Evolutionary conservation across 225 moss, liverwort and hornwort species (phyloP).

Genomic region (Bryum argenteum): DNA sequence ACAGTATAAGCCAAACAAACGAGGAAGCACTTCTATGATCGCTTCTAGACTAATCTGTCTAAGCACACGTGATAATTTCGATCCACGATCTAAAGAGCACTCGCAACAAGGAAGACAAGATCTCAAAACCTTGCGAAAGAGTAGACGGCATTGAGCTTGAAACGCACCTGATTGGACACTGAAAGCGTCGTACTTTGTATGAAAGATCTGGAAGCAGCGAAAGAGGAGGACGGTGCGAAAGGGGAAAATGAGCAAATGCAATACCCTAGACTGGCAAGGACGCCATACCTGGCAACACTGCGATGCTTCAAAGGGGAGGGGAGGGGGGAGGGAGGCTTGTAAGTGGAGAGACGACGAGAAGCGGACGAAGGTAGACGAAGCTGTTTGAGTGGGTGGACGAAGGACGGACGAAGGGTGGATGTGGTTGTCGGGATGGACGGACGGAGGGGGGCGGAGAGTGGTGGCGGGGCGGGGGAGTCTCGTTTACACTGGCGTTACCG

Average conservation of each 20-base stretch:
- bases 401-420: conserved; percentile 14
- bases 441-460: background rate
- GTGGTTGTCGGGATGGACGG: background rate
- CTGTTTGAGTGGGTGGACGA: background rate
- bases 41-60: conserved; percentile 9
- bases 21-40: background rate
- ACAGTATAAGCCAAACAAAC: conserved; percentile 19
- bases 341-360: conserved; percentile 8
- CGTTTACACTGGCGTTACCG: conserved; percentile 17
- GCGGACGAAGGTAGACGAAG: no score
- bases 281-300: conserved; percentile 19
- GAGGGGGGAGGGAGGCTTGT: background rate
- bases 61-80: background rate
- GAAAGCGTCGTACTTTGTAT: background rate
- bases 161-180: conserved; percentile 33
- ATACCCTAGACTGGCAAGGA: conserved; percentile 37
- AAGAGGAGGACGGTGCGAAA: background rate
- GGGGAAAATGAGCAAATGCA: background rate
- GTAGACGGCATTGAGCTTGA: background rate
- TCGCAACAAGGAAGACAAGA: conserved; percentile 10
- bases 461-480: no score
- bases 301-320: conserved; percentile 3
- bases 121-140: conserved; percentile 30
- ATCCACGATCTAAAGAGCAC: conserved; percentile 37
- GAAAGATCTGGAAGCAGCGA: conserved; percentile 23